Base-by-base conservation (phyloP, 208 protist genomes). In the Novymonas esmeraldas region DNA sequence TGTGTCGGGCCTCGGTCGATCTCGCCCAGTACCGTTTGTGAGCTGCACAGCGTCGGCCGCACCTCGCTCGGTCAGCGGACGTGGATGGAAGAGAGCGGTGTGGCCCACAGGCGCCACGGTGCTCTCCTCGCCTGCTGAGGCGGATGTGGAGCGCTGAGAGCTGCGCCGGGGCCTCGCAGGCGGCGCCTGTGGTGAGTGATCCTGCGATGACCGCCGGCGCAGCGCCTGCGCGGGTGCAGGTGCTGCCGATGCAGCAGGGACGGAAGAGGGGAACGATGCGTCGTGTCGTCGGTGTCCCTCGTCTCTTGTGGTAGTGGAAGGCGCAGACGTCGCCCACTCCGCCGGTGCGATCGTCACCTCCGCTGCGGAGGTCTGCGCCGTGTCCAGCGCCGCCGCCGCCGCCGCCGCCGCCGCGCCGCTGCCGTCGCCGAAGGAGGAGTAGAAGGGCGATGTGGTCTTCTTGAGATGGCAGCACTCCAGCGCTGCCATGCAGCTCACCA, bases 401-500 rank as follows among this genome's bases (percentile, higher is more conserved):
- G n/a, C n/a, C n/a, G 18, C 13, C 14, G 24, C 33, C 5, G 20
- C 18, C n/a, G 36, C 22, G 14, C 11, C 2, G 51, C 5, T n/a
- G 0, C 18, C 18, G 31, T 52, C 34, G 9, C 18, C 3, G 28
- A 46, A 49, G 0, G 49, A 9, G 18, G 49, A 38, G 22, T 48
- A 18, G 16, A 31, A 31, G n/a, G 31, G 18, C 11, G 46, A 48
- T 9, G 60, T 49, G 34, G 26, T 58, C 6, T 20, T n/a, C 11
- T 11, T n/a, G 33, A 24, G 33, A 34, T 42, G 52, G 26, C 22
- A 22, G 26, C 55, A 62, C 26, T 51, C 52, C 55, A 63, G 65
- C 5, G 65, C 65, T 16, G 55, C 55, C 33, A 48, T 34, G 22
- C 64, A 70, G 28, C 64, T 70, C 11, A 22, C 44, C 20, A 61